phyloP scores from a whole-genome alignment of 2,329 filamentous ascomycete genomes.

The Stenocarpella maydis region DNA sequence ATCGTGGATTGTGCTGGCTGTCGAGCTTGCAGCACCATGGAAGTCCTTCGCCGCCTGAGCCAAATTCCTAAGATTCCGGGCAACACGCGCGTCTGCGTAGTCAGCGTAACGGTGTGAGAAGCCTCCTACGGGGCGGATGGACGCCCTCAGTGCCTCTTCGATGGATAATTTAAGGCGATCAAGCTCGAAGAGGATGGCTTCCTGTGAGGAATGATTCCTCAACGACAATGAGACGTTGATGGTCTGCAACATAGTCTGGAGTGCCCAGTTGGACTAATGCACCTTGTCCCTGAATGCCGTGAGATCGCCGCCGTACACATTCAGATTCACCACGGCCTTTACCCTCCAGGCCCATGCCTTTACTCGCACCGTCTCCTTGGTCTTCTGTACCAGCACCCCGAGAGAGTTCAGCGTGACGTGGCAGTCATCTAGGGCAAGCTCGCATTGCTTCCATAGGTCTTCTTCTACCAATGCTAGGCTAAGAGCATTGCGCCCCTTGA shows the following conservation, averaged over 20 bases:
- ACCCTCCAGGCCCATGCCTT: slow-evolving; percentile 32
- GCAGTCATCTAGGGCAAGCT: slow-evolving; percentile 37
- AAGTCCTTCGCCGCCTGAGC: slow-evolving; percentile 40
- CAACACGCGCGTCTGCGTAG: slow-evolving; percentile 33
- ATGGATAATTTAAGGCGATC: slow-evolving; percentile 38
- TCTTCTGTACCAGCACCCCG: slow-evolving; percentile 35
- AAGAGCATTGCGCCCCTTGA: slow-evolving; percentile 37
- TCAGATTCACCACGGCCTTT: slow-evolving; percentile 35
- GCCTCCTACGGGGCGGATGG: slow-evolving; percentile 32
- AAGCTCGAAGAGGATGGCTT: slow-evolving; percentile 36
- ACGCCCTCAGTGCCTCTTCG: slow-evolving; percentile 37
- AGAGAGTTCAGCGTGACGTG: slow-evolving; percentile 38
- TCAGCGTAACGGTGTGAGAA: slow-evolving; percentile 24
- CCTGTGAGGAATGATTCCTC: slow-evolving; percentile 36
- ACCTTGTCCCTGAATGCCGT: slow-evolving; percentile 40
- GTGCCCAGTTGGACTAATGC: slow-evolving; percentile 40
- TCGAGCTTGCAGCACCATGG: slow-evolving; percentile 40
- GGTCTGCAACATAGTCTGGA: slow-evolving; percentile 42
- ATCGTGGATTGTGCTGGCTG: slow-evolving; percentile 36
- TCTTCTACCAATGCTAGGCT: slow-evolving; percentile 38
- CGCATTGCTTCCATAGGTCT: slow-evolving; percentile 40
- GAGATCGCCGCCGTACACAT: slow-evolving; percentile 36
- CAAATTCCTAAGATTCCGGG: slow-evolving; percentile 38
- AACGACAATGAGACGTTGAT: slow-evolving; percentile 40
- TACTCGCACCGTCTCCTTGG: slow-evolving; percentile 26